Percentiles rank a stretch among this genome's conserved stretches.
These are phyloP conservation scores for Coemansia sp. DNA, from an alignment of 192 early-diverging fungal species.

Conservation along the genomic window DNA sequence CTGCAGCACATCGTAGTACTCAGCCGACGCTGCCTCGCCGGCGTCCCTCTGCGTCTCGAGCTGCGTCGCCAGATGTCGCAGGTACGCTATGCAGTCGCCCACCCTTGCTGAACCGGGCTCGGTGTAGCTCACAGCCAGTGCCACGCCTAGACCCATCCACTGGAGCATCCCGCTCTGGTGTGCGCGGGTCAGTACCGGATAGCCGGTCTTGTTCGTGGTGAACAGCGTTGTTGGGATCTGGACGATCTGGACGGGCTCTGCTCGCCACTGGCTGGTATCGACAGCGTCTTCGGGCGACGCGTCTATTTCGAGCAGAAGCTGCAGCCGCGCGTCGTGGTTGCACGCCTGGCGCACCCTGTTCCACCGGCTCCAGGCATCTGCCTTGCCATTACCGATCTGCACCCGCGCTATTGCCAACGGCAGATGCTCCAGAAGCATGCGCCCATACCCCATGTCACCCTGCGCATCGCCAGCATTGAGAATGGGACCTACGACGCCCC, in stretches of 20 bases:
- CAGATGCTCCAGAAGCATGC: constrained; percentile 17
- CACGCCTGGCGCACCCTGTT: constrained; percentile 73
- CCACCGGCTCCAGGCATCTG: constrained; percentile 75
- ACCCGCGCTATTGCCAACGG: constrained; percentile 56
- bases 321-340: constrained; percentile 63
- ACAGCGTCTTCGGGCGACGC: constrained; percentile 44
- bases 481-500: constrained; percentile 24
- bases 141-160: constrained; percentile 39
- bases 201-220: constrained; percentile 75
- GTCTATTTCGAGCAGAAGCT: constrained; percentile 60
- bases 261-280: constrained; percentile 63
- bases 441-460: constrained; percentile 13
- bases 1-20: constrained; percentile 90
- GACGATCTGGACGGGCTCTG: constrained; percentile 82
- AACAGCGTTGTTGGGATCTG: constrained; percentile 76
- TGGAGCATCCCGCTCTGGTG: constrained; percentile 62
- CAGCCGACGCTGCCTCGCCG: constrained; percentile 54
- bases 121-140: constrained; percentile 20
- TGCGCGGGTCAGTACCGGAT: constrained; percentile 79
- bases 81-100: constrained; percentile 60
- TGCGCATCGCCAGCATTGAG: not conserved
- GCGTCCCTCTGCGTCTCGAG: constrained; percentile 59
- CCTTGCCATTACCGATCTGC: constrained; percentile 14
- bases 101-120: not conserved
- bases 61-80: constrained; percentile 68